These are phyloP conservation scores for Blumeriella jaapii DNA, from an alignment of 2,329 filamentous ascomycete species.

Conservation along the genomic window DNA sequence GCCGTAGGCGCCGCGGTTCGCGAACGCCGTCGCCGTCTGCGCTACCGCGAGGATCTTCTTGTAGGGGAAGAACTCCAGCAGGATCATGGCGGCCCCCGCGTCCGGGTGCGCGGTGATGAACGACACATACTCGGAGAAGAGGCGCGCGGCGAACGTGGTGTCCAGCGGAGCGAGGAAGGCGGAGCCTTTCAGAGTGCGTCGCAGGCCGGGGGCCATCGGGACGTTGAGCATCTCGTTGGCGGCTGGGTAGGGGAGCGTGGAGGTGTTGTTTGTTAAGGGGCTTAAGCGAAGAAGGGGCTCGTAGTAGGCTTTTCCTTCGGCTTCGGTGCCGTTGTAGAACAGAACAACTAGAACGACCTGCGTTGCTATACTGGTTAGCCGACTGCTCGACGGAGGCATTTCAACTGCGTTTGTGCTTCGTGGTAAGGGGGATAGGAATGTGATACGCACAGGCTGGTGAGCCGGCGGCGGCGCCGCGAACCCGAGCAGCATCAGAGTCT, in stretches of 20 bases:
- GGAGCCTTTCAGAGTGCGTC: slow-evolving; percentile 9
- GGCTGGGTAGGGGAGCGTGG: slow-evolving; percentile 25
- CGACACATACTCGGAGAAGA: slow-evolving; percentile 23
- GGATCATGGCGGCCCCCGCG: slow-evolving; percentile 14
- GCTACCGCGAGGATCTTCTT: slow-evolving; percentile 15
- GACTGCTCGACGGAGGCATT: no score
- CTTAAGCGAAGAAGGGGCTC: slow-evolving; percentile 22
- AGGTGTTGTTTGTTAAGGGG: slow-evolving; percentile 20
- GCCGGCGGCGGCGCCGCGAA: slow-evolving; percentile 9
- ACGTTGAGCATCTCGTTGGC: slow-evolving; percentile 28
- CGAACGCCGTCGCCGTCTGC: slow-evolving; percentile 19
- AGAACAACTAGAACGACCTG: slow-evolving; percentile 6
- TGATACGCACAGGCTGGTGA: neutral
- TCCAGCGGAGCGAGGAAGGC: slow-evolving; percentile 10
- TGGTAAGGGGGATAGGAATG: no score
- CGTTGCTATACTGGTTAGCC: neutral
- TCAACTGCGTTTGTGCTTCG: no score
- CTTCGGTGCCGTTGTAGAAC: slow-evolving; percentile 29
- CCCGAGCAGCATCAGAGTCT: slow-evolving; percentile 2
- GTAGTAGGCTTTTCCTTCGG: slow-evolving; percentile 24
- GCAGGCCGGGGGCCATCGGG: slow-evolving; percentile 6
- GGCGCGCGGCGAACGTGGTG: slow-evolving; percentile 4
- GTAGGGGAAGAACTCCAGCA: slow-evolving; percentile 16
- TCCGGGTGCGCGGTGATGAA: slow-evolving; percentile 22
- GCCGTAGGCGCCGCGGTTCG: slow-evolving; percentile 22